Base-by-base conservation (phyloP, 2,329 filamentous ascomycete species). In the Paramyrothecium roridum region DNA sequence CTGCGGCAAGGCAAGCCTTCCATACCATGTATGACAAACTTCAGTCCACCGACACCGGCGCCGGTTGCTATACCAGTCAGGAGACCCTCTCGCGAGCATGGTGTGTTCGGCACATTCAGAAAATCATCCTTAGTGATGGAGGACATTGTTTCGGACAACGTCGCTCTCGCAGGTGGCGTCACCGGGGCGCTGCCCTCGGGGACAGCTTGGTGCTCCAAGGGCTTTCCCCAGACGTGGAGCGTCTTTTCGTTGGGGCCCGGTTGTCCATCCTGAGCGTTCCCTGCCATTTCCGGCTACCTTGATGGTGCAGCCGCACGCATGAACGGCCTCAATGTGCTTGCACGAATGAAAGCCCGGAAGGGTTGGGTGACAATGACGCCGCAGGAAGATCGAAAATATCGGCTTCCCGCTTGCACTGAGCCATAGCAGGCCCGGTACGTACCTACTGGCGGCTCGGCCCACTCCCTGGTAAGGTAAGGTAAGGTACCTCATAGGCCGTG, bases 21-120 rank as follows among this genome's bases (percentile, higher is more conserved):
- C 79, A 62, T 78, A 96, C 92, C 88, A 75, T 89, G 86, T 62
- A 91, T 74, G 21, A 97, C 78, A 64, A 87, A 89, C 59, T 88
- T 84, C 54, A 93, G 65, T 56, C 86, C 88, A 54, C 93, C 93
- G 33, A 91, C 73, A 3, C 82, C 88, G 59, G 91, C 89, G 3
- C 91, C 95, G 2, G 84, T 81, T 1, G 85, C 89, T 64, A 99
- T 96, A 22, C 92, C 95, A 2, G 89, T 86, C 63, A 98, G 76
- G 53, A 96, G 79, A 2, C 90, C 88, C 67, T 96, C 88, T 58
- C 93, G 81, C 20, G 91, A 89, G 71, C 95, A 98, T 0, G 93
- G 93, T 55, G 86, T 83, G 71, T 89, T 88, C 70, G 93, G 87
- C 53, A 96, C 78, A 48, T 85, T 83, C 48, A 84, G 71, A 60